Evolutionary conservation across 495 filamentous ascomycete species (phyloP), one percentile per base, ranked within the genome.

Genomic region (Neurospora hispaniola): DNA sequence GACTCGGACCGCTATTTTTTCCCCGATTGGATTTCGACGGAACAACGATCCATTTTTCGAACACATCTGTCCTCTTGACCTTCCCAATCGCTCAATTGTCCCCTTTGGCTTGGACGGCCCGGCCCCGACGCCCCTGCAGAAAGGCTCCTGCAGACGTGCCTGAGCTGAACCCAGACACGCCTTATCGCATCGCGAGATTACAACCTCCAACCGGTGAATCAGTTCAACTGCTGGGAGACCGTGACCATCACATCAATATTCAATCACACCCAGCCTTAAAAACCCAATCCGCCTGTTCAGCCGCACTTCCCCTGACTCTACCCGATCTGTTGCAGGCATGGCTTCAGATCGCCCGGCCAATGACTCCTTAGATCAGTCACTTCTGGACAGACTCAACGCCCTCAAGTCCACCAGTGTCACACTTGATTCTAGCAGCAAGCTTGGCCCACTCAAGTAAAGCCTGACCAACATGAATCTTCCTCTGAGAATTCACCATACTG

Each of bases 351-450:
- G n/a, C 6, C 41, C 31, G 10, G 7, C 46, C 31, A 46, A 39
- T 71, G 59, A 68, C 71, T 27, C 27, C 27, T 68, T 48, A 11
- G 96, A 98, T 82, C 88, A 90, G 80, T 93, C 93, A 0, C 93
- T 99, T 76, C 90, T 95, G 42, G 92, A 94, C 73, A 87, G 93
- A 77, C 84, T 98, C 70, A 97, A 96, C 78, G 90, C 91, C 69
- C 87, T 99, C 71, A 84, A 84, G 70, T 75, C 82, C 12, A 80
- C 77, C 70, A 76, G 74, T 42, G 78, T 85, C 46, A 78, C 75
- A 6, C 77, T 85, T 27, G 79, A 79, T 66, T 9, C 54, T 35
- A 9, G 48, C 23, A 59, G 12, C 20, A 23, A 12, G 20, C 48
- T 59, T 18, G 74, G 74, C n/a, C 46, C 76, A 48, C 70, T 74